These are phyloP conservation scores for Neurospora sp. DNA, from an alignment of 495 filamentous ascomycete genomes.

Conservation along the genomic window DNA sequence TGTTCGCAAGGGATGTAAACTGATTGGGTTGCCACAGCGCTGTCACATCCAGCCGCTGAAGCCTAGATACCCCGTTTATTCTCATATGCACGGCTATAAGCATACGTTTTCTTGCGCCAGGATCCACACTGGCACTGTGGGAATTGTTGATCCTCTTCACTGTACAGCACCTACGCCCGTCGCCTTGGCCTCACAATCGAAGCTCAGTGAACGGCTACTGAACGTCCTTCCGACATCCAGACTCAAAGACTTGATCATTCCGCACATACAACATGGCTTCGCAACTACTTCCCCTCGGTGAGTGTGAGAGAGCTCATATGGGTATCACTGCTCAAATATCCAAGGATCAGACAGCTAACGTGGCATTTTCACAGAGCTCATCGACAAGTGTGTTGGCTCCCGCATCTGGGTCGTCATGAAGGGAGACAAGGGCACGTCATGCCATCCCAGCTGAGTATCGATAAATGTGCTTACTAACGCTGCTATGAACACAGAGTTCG, in stretches of 20 bases:
- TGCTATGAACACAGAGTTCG: conserved; percentile 57
- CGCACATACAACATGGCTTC: conserved; percentile 50
- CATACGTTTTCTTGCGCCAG: background rate
- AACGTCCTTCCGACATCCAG: background rate
- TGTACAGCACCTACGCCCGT: background rate
- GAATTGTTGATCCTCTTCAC: background rate
- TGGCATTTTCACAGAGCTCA: conserved; percentile 57
- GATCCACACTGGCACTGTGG: background rate
- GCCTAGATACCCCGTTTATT: background rate
- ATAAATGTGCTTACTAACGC: conserved; percentile 6
- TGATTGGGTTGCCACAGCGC: background rate
- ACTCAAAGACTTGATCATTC: background rate
- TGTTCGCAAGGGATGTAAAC: background rate
- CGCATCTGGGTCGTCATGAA: conserved; percentile 99
- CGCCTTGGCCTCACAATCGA: background rate
- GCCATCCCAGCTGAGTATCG: background rate
- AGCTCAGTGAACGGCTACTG: background rate
- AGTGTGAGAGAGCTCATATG: conserved; percentile 6
- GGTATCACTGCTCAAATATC: background rate
- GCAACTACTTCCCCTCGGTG: conserved; percentile 71
- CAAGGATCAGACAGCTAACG: conserved; percentile 5
- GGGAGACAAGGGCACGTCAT: conserved; percentile 75
- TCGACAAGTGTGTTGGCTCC: conserved; percentile 97
- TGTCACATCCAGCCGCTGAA: background rate
- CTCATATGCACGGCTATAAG: background rate